phyloP scores from a whole-genome alignment of 176 grass and related monocot genomes.

The Hyparrhenia diplandra region DNA sequence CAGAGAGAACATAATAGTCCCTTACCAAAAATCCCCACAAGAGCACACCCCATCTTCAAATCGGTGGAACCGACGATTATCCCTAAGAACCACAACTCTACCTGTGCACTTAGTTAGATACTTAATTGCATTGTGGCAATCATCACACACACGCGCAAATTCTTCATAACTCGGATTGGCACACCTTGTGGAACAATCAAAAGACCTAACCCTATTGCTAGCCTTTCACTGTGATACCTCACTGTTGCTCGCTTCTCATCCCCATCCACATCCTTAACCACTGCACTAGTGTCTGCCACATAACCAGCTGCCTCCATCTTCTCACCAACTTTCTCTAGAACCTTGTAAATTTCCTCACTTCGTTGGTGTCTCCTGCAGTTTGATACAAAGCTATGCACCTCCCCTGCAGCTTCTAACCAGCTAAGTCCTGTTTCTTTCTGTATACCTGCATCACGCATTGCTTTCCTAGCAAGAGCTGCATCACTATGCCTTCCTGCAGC shows the following conservation, averaged over 20 bases:
- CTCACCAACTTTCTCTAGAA: slow-evolving; percentile 66
- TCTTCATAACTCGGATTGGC: slow-evolving; percentile 92
- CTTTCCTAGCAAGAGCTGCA: slow-evolving; percentile 73
- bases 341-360: slow-evolving; percentile 61
- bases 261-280: slow-evolving; percentile 66
- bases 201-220: slow-evolving; percentile 81
- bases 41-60: slow-evolving; percentile 82
- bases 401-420: slow-evolving; percentile 76
- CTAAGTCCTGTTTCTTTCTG: slow-evolving; percentile 85
- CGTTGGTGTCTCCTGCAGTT: slow-evolving; percentile 65
- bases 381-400: slow-evolving; percentile 82
- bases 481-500: slow-evolving; percentile 71
- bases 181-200: slow-evolving; percentile 72
- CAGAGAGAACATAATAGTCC: background rate
- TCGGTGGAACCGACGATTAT: slow-evolving; percentile 75
- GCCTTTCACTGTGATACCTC: slow-evolving; percentile 90
- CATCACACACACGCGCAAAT: slow-evolving; percentile 81
- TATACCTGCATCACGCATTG: slow-evolving; percentile 87
- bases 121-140: slow-evolving; percentile 93
- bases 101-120: slow-evolving; percentile 83
- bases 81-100: slow-evolving; percentile 70
- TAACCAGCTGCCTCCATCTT: slow-evolving; percentile 85
- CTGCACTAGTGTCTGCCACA: slow-evolving; percentile 66
- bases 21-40: slow-evolving; percentile 91
- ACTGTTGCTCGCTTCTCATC: slow-evolving; percentile 63